Conservation (phyloP, 306 rosid genomes). For the Heteromeles arbutifolia region DNA sequence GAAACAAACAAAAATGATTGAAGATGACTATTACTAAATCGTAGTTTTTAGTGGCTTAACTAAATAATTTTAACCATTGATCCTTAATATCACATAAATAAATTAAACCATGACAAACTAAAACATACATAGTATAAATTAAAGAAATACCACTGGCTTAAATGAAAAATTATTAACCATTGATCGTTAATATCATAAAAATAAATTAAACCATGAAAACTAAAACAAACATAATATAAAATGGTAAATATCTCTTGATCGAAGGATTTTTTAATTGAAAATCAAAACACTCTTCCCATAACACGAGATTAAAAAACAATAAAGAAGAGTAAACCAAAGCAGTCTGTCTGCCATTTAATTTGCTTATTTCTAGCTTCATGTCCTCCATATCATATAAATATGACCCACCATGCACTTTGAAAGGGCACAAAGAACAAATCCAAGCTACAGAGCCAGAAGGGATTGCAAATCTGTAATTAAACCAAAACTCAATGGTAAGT, state of each 20-base stretch:
- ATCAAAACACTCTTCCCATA: background rate
- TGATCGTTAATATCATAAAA: too few species aligned
- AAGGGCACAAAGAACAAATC: constrained; percentile 30
- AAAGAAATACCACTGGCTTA: too few species aligned
- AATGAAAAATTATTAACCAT: too few species aligned
- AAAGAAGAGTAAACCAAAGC: constrained; percentile 25
- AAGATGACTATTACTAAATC: too few species aligned
- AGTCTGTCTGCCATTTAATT: constrained; percentile 57
- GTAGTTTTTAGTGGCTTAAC: too few species aligned
- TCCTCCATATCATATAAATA: constrained; percentile 36
- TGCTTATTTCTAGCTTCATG: constrained; percentile 26
- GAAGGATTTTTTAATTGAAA: background rate
- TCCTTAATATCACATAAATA: too few species aligned
- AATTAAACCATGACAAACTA: too few species aligned
- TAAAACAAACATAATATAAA: background rate
- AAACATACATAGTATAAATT: background rate
- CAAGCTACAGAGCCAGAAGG: background rate
- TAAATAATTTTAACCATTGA: too few species aligned
- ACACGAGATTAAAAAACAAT: constrained; percentile 11
- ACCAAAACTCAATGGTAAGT: constrained; percentile 3
- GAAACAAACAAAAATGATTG: too few species aligned
- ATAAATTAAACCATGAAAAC: background rate
- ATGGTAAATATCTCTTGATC: background rate
- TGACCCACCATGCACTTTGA: constrained; percentile 45
- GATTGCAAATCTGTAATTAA: constrained; percentile 47